Evolutionary conservation across 805 yeast genomes (phyloP).

Genomic region (Lipomyces orientalis): DNA sequence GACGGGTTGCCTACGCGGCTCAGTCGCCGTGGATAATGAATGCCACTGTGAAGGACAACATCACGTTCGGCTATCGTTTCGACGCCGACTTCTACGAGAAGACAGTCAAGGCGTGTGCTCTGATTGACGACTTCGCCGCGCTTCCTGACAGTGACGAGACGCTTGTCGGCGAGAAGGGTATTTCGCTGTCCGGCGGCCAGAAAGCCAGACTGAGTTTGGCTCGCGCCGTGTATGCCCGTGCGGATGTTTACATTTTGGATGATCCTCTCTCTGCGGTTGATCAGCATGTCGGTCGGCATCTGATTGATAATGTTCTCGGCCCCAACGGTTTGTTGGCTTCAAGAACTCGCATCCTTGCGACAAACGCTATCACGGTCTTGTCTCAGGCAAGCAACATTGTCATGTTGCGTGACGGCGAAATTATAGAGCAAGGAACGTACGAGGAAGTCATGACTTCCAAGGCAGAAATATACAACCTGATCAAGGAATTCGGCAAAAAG

Average conservation of each 20-base stretch:
- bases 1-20: conserved; percentile 84
- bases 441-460: conserved; percentile 39
- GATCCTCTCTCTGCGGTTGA: conserved; percentile 97
- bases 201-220: conserved; percentile 95
- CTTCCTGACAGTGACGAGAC: conserved; percentile 91
- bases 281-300: conserved; percentile 91
- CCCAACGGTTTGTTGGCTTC: conserved; percentile 74
- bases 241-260: conserved; percentile 88
- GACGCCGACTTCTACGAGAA: conserved; percentile 81
- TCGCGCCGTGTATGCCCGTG: conserved; percentile 92
- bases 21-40: conserved; percentile 98
- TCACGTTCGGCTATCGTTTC: conserved; percentile 83
- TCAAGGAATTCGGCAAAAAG: conserved; percentile 40
- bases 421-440: conserved; percentile 48
- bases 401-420: conserved; percentile 61
- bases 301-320: conserved; percentile 82
- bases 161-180: conserved; percentile 96
- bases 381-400: conserved; percentile 73
- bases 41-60: conserved; percentile 89
- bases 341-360: conserved; percentile 80
- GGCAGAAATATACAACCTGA: conserved; percentile 36
- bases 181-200: conserved; percentile 95
- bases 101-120: conserved; percentile 88
- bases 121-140: conserved; percentile 73
- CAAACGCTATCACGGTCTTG: conserved; percentile 83